Evolutionary conservation across 345 rosid species (phyloP).

Genomic region (Murraya paniculata): DNA sequence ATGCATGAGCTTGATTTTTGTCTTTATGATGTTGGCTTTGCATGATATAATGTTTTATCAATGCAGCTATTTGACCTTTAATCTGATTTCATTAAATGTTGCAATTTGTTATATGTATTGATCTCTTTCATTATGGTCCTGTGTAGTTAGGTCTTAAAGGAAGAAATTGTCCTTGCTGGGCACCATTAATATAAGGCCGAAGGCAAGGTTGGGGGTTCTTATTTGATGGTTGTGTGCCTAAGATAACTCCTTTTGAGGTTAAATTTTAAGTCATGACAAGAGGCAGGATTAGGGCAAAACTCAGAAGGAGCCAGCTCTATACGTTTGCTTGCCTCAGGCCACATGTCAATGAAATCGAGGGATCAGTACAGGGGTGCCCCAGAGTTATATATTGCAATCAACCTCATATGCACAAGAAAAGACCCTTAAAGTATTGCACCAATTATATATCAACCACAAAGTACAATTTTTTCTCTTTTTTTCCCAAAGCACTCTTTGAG

Average conservation of each 20-base stretch:
- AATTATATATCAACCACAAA: slow-evolving; percentile 87
- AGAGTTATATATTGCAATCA: slow-evolving; percentile 80
- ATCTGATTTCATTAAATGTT: not conserved
- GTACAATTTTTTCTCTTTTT: slow-evolving; percentile 67
- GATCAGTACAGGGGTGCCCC: slow-evolving; percentile 59
- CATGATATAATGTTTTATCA: not conserved
- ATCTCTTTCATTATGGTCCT: slow-evolving; percentile 9
- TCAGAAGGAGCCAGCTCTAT: slow-evolving; percentile 69
- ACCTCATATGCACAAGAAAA: slow-evolving; percentile 66
- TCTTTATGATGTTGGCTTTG: not conserved
- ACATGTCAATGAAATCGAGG: slow-evolving; percentile 32
- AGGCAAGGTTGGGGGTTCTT: slow-evolving; percentile 16
- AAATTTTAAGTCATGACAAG: slow-evolving; percentile 55
- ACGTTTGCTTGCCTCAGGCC: slow-evolving; percentile 82
- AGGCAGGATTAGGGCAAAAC: slow-evolving; percentile 82
- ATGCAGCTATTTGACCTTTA: not conserved
- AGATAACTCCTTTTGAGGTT: slow-evolving; percentile 9
- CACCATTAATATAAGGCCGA: slow-evolving; percentile 7
- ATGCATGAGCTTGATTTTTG: not conserved
- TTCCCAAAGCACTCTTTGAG: slow-evolving; percentile 88
- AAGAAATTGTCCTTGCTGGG: slow-evolving; percentile 13
- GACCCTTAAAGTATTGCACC: slow-evolving; percentile 68
- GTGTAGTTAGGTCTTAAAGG: slow-evolving; percentile 27
- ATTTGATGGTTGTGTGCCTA: slow-evolving; percentile 18
- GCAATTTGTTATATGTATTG: slow-evolving; percentile 10